Conservation (phyloP, 2,329 filamentous ascomycete species). For the Sphaceloma murrayae region DNA sequence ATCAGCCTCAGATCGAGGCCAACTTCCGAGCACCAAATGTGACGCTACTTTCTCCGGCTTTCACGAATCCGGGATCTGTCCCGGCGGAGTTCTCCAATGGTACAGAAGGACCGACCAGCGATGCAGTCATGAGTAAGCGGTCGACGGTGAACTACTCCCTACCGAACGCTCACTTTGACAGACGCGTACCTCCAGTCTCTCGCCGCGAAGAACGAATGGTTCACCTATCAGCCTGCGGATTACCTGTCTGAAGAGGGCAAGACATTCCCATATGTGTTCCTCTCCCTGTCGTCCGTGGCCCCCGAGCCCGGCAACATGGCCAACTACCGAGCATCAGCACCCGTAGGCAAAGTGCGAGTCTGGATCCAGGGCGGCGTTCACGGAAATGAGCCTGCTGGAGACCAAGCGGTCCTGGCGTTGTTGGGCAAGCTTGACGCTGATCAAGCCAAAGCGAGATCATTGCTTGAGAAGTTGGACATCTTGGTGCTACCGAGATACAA, state of each 20-base stretch:
- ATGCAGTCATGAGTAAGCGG: constrained; percentile 19
- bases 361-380: constrained; percentile 32
- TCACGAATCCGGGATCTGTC: constrained; percentile 25
- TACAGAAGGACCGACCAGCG: constrained; percentile 28
- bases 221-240: constrained; percentile 24
- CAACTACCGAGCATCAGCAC: constrained; percentile 11
- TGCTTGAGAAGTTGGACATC: constrained; percentile 30
- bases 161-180: background rate
- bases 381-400: constrained; percentile 32
- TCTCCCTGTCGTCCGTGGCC: constrained; percentile 19
- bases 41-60: constrained; percentile 28
- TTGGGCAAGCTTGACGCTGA: constrained; percentile 30
- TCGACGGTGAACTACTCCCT: background rate
- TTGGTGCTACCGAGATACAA: constrained; percentile 31
- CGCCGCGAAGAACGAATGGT: constrained; percentile 29
- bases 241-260: constrained; percentile 30
- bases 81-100: constrained; percentile 26
- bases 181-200: constrained; percentile 25
- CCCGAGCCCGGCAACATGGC: constrained; percentile 16
- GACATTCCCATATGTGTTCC: constrained; percentile 27
- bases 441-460: constrained; percentile 25
- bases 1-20: constrained; percentile 28
- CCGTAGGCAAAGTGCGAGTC: constrained; percentile 27
- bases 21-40: constrained; percentile 29
- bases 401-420: constrained; percentile 29